A percentile compares a stretch with the other conserved stretches of the same genome.
Evolutionary conservation across 2,329 filamentous ascomycete genomes (phyloP).

Genomic region (Colletotrichum paranaense): DNA sequence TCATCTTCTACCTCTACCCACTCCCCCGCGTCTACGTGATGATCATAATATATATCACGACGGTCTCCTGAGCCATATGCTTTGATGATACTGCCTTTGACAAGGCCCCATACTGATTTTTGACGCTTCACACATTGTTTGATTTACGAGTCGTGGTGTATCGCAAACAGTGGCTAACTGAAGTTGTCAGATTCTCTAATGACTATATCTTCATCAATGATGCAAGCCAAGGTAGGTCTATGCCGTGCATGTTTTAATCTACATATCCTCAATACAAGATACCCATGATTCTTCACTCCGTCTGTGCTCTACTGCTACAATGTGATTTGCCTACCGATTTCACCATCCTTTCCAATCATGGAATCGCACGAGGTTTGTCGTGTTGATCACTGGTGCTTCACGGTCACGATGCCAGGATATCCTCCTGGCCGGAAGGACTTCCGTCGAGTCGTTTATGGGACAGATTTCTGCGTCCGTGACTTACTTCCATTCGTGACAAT

Average conservation of each 20-base stretch:
- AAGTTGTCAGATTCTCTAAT: constrained; percentile 1
- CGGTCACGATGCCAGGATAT: too few species aligned
- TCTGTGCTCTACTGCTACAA: too few species aligned
- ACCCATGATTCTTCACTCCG: background rate
- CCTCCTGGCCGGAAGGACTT: too few species aligned
- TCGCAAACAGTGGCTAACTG: constrained; percentile 23
- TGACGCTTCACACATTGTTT: constrained; percentile 29
- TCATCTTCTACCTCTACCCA: background rate
- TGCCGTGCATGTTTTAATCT: background rate
- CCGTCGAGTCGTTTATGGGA: too few species aligned
- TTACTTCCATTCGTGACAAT: too few species aligned
- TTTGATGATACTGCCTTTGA: constrained; percentile 39
- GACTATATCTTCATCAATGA: background rate
- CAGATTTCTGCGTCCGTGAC: too few species aligned
- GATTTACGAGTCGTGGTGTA: constrained; percentile 4
- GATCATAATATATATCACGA: constrained; percentile 38
- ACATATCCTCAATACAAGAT: background rate
- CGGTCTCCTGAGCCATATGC: constrained; percentile 39
- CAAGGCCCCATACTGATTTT: constrained; percentile 37
- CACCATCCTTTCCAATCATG: too few species aligned
- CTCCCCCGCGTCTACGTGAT: constrained; percentile 32
- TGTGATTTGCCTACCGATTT: too few species aligned
- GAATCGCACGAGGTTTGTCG: too few species aligned
- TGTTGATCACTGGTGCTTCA: too few species aligned
- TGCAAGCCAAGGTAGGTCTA: background rate